phyloP scores from a whole-genome alignment of 1,139 yeast species.

The Wickerhamomyces sp. region DNA sequence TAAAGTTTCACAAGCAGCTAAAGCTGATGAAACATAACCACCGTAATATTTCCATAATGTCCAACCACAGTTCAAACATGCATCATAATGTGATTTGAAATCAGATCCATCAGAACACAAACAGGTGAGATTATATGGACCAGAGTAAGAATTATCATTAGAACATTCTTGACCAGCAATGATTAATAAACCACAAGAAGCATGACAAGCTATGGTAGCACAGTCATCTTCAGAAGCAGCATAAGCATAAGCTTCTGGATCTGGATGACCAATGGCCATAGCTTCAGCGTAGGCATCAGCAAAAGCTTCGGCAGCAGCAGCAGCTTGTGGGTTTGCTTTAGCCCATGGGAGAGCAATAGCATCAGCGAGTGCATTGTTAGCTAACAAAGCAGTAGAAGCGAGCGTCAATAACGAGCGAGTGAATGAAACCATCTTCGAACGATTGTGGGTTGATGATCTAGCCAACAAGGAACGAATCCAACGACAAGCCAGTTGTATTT shows the following conservation, averaged over 20 bases:
- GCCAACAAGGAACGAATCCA: no score
- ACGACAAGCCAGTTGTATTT: no score
- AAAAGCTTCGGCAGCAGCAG: slow-evolving; percentile 10
- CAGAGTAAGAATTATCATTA: slow-evolving; percentile 10
- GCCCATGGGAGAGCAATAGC: slow-evolving; percentile 10
- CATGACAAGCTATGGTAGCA: slow-evolving; percentile 10
- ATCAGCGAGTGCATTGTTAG: not conserved
- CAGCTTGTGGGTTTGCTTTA: slow-evolving; percentile 10
- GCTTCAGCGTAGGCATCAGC: slow-evolving; percentile 13
- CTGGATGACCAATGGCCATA: slow-evolving; percentile 10
- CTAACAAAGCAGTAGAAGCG: slow-evolving; percentile 1
- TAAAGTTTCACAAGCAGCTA: slow-evolving; percentile 20
- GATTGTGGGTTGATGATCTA: no score
- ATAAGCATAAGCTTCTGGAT: slow-evolving; percentile 11
- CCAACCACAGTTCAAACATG: slow-evolving; percentile 30
- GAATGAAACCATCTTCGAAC: slow-evolving; percentile 1
- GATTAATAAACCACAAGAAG: slow-evolving; percentile 9
- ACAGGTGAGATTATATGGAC: slow-evolving; percentile 20
- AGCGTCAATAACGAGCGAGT: not conserved
- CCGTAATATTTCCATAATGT: slow-evolving; percentile 28
- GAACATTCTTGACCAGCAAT: slow-evolving; percentile 6
- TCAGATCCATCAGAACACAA: slow-evolving; percentile 21
- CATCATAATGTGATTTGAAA: slow-evolving; percentile 19
- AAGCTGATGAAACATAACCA: slow-evolving; percentile 20
- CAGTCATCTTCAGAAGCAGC: slow-evolving; percentile 13